These are phyloP conservation scores for Silene conica DNA, from an alignment of 148 eudicot genomes.

Conservation along the genomic window DNA sequence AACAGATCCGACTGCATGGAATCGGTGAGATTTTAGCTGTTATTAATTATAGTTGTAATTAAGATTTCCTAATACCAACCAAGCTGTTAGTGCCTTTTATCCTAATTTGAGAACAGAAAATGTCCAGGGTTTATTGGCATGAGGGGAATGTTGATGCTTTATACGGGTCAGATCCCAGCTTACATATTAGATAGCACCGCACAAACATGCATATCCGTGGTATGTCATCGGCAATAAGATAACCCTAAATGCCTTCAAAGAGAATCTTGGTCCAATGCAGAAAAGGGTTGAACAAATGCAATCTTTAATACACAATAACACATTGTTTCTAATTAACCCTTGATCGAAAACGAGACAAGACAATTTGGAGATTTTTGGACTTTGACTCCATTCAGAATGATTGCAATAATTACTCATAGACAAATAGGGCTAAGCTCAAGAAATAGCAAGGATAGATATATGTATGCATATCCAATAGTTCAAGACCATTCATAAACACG, in stretches of 20 bases:
- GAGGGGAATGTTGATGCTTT: background rate
- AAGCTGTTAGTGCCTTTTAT: background rate
- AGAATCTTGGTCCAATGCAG: background rate
- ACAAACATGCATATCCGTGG: background rate
- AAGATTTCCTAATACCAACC: background rate
- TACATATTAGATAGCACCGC: background rate
- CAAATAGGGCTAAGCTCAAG: too few species aligned
- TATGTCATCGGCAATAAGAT: background rate
- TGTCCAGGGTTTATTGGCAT: background rate
- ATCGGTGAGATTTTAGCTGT: too few species aligned
- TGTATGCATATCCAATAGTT: too few species aligned
- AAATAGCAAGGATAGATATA: too few species aligned
- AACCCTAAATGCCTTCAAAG: background rate
- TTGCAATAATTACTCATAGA: too few species aligned
- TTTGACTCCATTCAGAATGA: background rate
- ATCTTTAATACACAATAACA: background rate
- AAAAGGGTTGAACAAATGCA: background rate
- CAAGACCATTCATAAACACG: too few species aligned
- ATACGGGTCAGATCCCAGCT: background rate
- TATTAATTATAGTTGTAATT: too few species aligned
- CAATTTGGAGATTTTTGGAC: too few species aligned
- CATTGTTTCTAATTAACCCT: background rate
- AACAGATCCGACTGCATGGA: background rate
- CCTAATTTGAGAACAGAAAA: background rate
- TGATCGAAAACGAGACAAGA: background rate